Evolutionary conservation across 2,329 filamentous ascomycete genomes (phyloP).

Genomic region (Zarea fungicola): DNA sequence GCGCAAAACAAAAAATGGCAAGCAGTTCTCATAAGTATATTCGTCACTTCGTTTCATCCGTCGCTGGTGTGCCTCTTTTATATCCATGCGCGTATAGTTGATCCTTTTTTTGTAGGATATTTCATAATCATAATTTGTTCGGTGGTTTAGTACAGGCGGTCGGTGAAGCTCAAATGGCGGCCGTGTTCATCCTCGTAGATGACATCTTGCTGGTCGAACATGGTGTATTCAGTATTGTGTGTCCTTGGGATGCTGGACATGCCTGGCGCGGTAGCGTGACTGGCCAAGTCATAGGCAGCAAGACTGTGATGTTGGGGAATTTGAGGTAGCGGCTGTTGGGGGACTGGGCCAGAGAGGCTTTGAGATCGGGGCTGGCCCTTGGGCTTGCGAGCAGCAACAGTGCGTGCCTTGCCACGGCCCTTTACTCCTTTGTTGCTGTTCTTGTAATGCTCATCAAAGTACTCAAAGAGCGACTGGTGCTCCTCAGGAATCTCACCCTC

Average conservation of each 20-base stretch:
- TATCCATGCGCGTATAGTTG: not conserved
- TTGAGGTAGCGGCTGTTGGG: constrained; percentile 25
- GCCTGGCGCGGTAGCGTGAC: constrained; percentile 21
- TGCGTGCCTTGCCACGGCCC: constrained; percentile 80
- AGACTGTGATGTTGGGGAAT: constrained; percentile 25
- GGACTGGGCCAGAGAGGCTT: constrained; percentile 16
- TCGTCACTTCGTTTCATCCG: constrained; percentile 7
- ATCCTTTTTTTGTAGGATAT: not conserved
- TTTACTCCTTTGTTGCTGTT: constrained; percentile 99
- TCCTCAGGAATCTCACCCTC: constrained; percentile 49
- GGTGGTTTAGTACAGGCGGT: constrained; percentile 38
- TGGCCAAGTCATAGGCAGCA: constrained; percentile 28
- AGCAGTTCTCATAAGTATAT: constrained; percentile 15
- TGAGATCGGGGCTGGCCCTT: constrained; percentile 24
- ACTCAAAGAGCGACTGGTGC: constrained; percentile 75
- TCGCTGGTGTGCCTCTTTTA: not conserved
- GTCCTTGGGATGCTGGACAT: constrained; percentile 27
- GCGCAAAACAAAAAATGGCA: too few species aligned
- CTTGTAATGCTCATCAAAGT: constrained; percentile 86
- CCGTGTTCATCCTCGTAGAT: constrained; percentile 42
- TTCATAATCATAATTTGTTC: constrained; percentile 11
- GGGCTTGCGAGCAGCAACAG: constrained; percentile 41
- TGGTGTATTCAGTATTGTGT: constrained; percentile 34
- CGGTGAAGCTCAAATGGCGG: constrained; percentile 36
- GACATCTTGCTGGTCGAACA: constrained; percentile 42